Evolutionary conservation across 371 early-diverging fungal species (phyloP).

Genomic region (Mucor indicus): DNA sequence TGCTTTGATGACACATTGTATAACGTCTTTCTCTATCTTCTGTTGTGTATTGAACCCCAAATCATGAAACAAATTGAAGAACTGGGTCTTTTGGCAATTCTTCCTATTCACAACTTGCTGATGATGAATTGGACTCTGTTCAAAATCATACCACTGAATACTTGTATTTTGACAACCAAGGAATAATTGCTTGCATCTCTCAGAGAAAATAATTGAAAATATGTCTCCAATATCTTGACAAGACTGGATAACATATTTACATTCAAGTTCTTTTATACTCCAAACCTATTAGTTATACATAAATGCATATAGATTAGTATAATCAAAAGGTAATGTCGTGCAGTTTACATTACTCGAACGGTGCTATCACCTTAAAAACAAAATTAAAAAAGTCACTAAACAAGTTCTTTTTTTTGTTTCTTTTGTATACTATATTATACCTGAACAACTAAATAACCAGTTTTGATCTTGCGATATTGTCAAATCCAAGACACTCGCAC

Average conservation of each 20-base stretch:
- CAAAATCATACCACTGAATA: conserved; percentile 71
- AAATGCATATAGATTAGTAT: not conserved
- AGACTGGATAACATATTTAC: conserved; percentile 63
- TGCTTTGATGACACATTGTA: conserved; percentile 56
- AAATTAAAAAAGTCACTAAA: not conserved
- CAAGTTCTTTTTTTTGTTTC: not conserved
- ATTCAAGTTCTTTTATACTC: conserved; percentile 58
- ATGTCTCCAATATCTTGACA: conserved; percentile 76
- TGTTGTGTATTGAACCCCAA: conserved; percentile 3
- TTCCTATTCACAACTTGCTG: not conserved
- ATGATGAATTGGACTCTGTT: conserved; percentile 31
- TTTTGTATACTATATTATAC: conserved; percentile 21
- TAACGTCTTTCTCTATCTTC: conserved; percentile 37
- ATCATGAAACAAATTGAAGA: conserved; percentile 40
- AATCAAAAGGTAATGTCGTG: too few relatives aligned
- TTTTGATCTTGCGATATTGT: conserved; percentile 50
- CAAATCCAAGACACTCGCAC: conserved; percentile 64
- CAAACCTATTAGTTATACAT: conserved; percentile 44
- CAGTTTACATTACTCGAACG: conserved; percentile 45
- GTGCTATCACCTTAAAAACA: conserved; percentile 60
- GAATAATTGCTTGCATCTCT: conserved; percentile 49
- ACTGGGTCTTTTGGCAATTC: conserved; percentile 24
- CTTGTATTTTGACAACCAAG: conserved; percentile 82
- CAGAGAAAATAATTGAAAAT: conserved; percentile 63
- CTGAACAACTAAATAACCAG: conserved; percentile 70